Evolutionary conservation across 768 basidiomycete genomes (phyloP), one percentile per base, ranked within the genome.

Genomic region (Leccinum disarticulatum): DNA sequence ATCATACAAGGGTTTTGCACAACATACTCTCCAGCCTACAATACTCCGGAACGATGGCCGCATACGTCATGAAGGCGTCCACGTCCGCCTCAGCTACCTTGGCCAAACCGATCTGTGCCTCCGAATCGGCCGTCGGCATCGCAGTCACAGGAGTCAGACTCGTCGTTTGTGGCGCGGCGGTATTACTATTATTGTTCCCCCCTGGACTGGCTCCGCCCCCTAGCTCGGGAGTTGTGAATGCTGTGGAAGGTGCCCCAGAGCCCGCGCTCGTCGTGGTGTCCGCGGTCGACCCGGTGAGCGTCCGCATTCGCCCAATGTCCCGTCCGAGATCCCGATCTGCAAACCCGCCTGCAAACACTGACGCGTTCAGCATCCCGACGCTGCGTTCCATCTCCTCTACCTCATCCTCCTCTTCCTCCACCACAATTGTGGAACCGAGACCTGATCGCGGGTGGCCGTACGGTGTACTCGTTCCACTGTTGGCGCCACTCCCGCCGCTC

Each of bases 11-110:
- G 8, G 75, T 76, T 66, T 91, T 92, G 64, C 87, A 81, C 54
- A 93, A 73, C 83, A 93, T 87, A 11, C 84, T 81, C 74, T 94
- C 92, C 64, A 94, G 73, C 46, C 92, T 78, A 76, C 83, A 85
- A 71, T 86, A 93, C 75, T 94, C 92, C 28, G 90, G 88, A 17
- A 93, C 87, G 69, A 93, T 88, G 36, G 90, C 84, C 19, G 91
- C 90, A 70, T 94, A 94, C 0, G 87, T 83, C 84, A 91, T 83
- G 73, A 92, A 92, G 57, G 91, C 87, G 72, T 94, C 92, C 55
- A 85, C 75, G 69, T 94, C 92, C 14, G 91, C 84, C 60, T 92
- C 90, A 0, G 92, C 91, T 6, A 93, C 87, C 73, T 91, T 92
- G 33, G 84, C 87, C 51, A 93, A 73, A 15, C 92, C 92, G 35